Evolutionary conservation across 2,329 filamentous ascomycete species (phyloP).

Genomic region (Aspergillus quadricinctus): DNA sequence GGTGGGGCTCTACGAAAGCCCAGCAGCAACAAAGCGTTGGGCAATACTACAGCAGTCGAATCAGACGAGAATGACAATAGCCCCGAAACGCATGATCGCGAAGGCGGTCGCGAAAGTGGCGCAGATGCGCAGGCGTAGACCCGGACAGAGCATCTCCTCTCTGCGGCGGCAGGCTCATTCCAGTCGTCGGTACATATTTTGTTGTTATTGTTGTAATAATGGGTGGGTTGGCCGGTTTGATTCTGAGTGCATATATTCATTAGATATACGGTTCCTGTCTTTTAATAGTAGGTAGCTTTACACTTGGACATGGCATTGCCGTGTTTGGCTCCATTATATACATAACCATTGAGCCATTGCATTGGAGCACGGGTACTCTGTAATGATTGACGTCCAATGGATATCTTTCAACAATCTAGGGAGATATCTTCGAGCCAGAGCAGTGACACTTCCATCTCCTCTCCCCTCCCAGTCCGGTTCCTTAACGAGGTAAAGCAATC

Average conservation of each 20-base stretch:
- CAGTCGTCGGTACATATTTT: conserved; percentile 7
- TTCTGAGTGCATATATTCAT: not conserved
- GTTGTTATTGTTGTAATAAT: not conserved
- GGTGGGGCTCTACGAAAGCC: conserved; percentile 28
- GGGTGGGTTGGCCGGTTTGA: not conserved
- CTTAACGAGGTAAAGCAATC: too few species aligned
- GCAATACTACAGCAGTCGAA: not conserved
- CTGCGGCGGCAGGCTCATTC: conserved; percentile 5
- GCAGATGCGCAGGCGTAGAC: conserved; percentile 6
- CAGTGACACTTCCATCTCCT: not conserved
- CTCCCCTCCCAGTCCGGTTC: too few species aligned
- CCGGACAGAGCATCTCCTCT: not conserved
- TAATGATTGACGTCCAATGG: not conserved
- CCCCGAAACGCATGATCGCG: conserved; percentile 1
- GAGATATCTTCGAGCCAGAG: not conserved
- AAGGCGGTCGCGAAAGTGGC: not conserved
- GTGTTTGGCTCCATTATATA: not conserved
- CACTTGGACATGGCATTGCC: not conserved
- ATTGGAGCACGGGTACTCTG: not conserved
- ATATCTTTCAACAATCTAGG: not conserved
- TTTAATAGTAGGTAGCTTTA: not conserved
- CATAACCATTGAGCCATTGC: not conserved
- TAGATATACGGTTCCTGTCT: not conserved
- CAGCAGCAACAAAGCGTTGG: not conserved
- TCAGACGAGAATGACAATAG: not conserved